Evolutionary conservation across 2,329 filamentous ascomycete genomes (phyloP).

Genomic region (Tolypocladium ovalisporum): DNA sequence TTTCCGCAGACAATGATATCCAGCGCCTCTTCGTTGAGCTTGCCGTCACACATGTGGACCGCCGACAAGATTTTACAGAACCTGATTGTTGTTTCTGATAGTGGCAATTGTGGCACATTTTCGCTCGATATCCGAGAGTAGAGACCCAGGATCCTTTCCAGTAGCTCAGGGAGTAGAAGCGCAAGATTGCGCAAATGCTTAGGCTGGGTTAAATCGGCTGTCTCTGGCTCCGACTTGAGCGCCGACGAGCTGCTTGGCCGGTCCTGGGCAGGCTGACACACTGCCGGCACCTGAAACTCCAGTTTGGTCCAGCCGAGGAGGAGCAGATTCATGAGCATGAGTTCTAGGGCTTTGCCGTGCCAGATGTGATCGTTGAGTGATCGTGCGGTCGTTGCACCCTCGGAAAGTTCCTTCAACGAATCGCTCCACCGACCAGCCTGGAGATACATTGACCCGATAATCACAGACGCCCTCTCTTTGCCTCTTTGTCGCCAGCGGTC

Average conservation of each 20-base stretch:
- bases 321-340: constrained; percentile 71
- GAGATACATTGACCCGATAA: constrained; percentile 77
- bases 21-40: constrained; percentile 48
- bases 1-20: constrained; percentile 55
- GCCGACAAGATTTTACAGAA: constrained; percentile 60
- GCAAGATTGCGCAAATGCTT: constrained; percentile 44
- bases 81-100: constrained; percentile 63
- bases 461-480: constrained; percentile 66
- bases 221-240: constrained; percentile 16
- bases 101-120: constrained; percentile 57
- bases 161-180: constrained; percentile 56
- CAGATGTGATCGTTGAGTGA: constrained; percentile 86
- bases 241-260: constrained; percentile 23
- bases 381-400: constrained; percentile 67
- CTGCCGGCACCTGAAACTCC: constrained; percentile 64
- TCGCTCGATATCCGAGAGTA: constrained; percentile 64
- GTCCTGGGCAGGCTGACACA: constrained; percentile 42
- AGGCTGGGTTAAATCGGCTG: constrained; percentile 32
- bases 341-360: constrained; percentile 91
- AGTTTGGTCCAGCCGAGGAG: constrained; percentile 76
- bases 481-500: constrained; percentile 73
- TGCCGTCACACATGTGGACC: constrained; percentile 54
- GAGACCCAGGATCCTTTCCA: constrained; percentile 63
- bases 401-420: constrained; percentile 71
- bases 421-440: constrained; percentile 85